A percentile compares a stretch with the other conserved stretches of the same genome.
Evolutionary conservation across 306 rosid genomes (phyloP).

Genomic region (Comarum palustre): DNA sequence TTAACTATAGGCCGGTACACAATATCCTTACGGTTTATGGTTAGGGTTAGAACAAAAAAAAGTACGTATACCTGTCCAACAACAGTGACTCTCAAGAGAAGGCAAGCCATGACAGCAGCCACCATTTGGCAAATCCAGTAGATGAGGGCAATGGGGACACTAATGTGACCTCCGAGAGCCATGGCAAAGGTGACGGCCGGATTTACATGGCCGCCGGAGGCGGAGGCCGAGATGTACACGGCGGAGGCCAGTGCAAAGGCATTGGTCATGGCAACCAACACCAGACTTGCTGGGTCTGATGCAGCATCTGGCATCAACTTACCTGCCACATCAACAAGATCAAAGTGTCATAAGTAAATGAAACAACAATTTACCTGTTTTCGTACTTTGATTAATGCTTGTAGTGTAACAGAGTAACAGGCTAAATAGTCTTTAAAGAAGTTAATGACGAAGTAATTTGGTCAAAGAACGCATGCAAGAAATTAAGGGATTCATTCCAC

Average conservation of each 20-base stretch:
- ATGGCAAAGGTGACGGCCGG: slow-evolving; percentile 82
- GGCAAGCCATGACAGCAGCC: slow-evolving; percentile 77
- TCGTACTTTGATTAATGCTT: not conserved
- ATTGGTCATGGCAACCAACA: slow-evolving; percentile 52
- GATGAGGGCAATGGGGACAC: slow-evolving; percentile 68
- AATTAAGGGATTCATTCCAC: not conserved
- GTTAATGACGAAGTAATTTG: not conserved
- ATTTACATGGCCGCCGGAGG: slow-evolving; percentile 83
- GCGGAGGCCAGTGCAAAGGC: slow-evolving; percentile 56
- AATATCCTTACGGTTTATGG: not conserved
- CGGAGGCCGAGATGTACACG: slow-evolving; percentile 48
- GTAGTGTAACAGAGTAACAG: not conserved
- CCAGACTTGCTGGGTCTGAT: slow-evolving; percentile 49
- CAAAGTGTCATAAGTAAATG: not conserved
- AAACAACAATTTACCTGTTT: not conserved
- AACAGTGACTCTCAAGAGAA: slow-evolving; percentile 53
- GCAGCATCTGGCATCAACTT: slow-evolving; percentile 65
- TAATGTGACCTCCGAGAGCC: slow-evolving; percentile 77
- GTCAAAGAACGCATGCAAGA: not conserved
- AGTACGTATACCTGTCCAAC: slow-evolving; percentile 60
- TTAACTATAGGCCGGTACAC: no score
- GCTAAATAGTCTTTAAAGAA: not conserved
- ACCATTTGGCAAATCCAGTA: slow-evolving; percentile 73
- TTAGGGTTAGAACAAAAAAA: not conserved
- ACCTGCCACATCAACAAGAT: slow-evolving; percentile 34